Evolutionary conservation across 2,329 filamentous ascomycete species (phyloP).

Genomic region (Phyllosticta capitalensis): DNA sequence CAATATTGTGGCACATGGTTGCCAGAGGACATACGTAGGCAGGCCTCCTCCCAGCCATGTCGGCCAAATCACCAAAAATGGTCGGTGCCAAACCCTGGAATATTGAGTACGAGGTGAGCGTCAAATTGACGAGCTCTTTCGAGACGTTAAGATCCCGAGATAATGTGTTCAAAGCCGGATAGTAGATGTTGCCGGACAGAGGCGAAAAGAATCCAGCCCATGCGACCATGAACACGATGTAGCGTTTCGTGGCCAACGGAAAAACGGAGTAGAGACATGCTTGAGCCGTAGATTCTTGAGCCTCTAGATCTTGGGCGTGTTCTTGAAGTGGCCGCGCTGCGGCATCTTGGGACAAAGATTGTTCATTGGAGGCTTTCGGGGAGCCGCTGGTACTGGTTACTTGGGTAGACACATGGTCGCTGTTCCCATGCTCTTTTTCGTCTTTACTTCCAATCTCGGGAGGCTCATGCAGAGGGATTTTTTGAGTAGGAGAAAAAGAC

Average conservation of each 20-base stretch:
- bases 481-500: neutral
- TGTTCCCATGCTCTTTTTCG: neutral
- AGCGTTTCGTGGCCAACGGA: slow-evolving; percentile 29
- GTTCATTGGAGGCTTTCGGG: neutral
- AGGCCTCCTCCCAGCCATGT: slow-evolving; percentile 41
- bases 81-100: slow-evolving; percentile 45
- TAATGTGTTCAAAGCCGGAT: slow-evolving; percentile 15
- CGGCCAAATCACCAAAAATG: slow-evolving; percentile 42
- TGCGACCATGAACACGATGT: slow-evolving; percentile 41
- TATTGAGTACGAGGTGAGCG: slow-evolving; percentile 37
- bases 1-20: neutral
- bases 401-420: neutral
- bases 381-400: neutral
- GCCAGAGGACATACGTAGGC: slow-evolving; percentile 28
- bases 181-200: slow-evolving; percentile 27
- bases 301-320: slow-evolving; percentile 13
- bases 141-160: slow-evolving; percentile 29
- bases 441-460: neutral
- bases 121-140: slow-evolving; percentile 21
- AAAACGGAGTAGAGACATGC: slow-evolving; percentile 16
- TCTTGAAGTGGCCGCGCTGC: neutral
- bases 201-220: slow-evolving; percentile 46
- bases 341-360: neutral
- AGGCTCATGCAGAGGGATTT: neutral
- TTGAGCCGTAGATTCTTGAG: slow-evolving; percentile 11